Conservation (phyloP, 2,329 filamentous ascomycete genomes). For the Penicillium sp. region DNA sequence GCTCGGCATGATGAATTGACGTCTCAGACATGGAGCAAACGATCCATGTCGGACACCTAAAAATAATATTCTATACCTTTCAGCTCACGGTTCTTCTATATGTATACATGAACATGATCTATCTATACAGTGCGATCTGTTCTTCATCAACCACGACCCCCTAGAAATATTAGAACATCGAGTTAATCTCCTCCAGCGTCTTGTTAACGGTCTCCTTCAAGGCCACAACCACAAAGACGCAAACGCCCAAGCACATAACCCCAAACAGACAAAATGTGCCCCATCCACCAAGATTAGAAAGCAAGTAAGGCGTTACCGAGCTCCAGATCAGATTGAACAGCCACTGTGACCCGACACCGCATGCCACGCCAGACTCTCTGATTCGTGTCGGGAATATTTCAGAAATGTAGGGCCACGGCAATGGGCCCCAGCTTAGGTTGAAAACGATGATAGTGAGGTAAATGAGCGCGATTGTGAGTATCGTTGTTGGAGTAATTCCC, state of each 20-base stretch:
- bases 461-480: constrained; percentile 52
- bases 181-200: constrained; percentile 54
- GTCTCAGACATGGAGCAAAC: not conserved
- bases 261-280: constrained; percentile 44
- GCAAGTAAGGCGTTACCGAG: constrained; percentile 40
- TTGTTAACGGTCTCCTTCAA: constrained; percentile 54
- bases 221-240: constrained; percentile 51
- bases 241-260: constrained; percentile 42
- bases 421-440: constrained; percentile 40
- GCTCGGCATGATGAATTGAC: not conserved
- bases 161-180: constrained; percentile 53
- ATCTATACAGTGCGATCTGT: too few species aligned
- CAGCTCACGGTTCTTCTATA: not conserved
- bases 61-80: not conserved
- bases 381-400: constrained; percentile 39
- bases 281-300: constrained; percentile 44
- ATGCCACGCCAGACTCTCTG: constrained; percentile 37
- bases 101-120: too few species aligned
- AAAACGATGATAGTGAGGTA: constrained; percentile 52
- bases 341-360: constrained; percentile 39
- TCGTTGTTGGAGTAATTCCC: constrained; percentile 15
- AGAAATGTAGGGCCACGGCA: constrained; percentile 37
- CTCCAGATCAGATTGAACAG: constrained; percentile 41
- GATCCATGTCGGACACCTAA: not conserved
- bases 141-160: too few species aligned